Evolutionary conservation across 2,329 filamentous ascomycete species (phyloP), one percentile per base, ranked within the genome.

Genomic region (Cercospora berteroae): DNA sequence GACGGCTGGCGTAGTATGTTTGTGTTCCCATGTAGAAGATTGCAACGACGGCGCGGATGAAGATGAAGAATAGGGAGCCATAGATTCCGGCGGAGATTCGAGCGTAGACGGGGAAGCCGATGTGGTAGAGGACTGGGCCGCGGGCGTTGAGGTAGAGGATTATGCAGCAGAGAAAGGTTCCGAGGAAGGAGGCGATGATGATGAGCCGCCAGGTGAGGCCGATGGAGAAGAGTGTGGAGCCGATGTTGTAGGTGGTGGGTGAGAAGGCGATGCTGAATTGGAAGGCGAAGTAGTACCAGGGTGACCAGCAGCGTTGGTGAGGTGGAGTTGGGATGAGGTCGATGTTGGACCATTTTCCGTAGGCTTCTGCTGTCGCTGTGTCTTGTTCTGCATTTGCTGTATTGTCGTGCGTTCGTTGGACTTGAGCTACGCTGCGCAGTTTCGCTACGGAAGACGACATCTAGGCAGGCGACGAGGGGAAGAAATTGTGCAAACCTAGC

Each of bases 11-110:
- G 62, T 79, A 74, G 63, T 69, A 72, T 2, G 70, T 78, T 68
- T 79, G 75, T 9, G 76, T 79, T 5, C 79, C 79, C 63, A 79
- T 80, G 73, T 80, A 81, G 64, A 81, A 78, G 36, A 79, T 74
- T 12, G 76, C 77, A 1, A 81, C 79, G 0, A 78, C 70, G 6
- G 76, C 76, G 44, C 77, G 69, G 27, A 79, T 78, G 68, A 80
- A 77, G 44, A 82, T 74, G 70, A 82, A 81, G 29, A 79, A 78
- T 64, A 77, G 77, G 1, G 78, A 77, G 16, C 79, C 80, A 31
- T 77, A 78, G 63, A 81, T 77, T 5, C 78, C 78, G 1, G 77
- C 73, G 6, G 74, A 71, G 2, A 76, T 73, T n/a, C 78, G 72
- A 7, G 74, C 74, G 48, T 78, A 79, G 13, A 79, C 77, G 1